These are phyloP conservation scores for Aristolochia contorta DNA, from an alignment of 164 flowering plant species.

Conservation along the genomic window DNA sequence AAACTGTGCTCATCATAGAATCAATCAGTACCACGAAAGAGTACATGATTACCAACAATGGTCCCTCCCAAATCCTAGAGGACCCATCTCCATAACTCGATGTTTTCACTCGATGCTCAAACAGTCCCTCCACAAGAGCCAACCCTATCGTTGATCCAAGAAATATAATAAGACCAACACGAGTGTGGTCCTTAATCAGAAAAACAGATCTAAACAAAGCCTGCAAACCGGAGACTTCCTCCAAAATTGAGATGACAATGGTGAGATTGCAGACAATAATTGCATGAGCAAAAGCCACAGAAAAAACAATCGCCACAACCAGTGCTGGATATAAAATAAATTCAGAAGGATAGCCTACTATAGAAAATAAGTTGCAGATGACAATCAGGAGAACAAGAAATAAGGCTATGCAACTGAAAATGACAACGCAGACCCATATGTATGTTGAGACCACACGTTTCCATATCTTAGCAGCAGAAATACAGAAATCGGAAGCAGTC, in stretches of 20 bases:
- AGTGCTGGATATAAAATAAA: constrained; percentile 55
- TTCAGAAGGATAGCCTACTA: constrained; percentile 39
- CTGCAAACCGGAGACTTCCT: constrained; percentile 77
- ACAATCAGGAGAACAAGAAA: constrained; percentile 54
- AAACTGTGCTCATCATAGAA: constrained; percentile 93
- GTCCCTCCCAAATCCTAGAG: constrained; percentile 97
- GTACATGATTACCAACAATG: constrained; percentile 88
- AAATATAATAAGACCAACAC: constrained; percentile 83
- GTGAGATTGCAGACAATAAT: constrained; percentile 70
- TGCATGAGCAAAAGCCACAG: constrained; percentile 67
- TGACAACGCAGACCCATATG: constrained; percentile 52
- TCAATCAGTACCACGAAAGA: constrained; percentile 87
- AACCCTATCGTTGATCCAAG: constrained; percentile 85
- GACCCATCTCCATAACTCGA: constrained; percentile 98
- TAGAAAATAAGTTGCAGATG: constrained; percentile 43
- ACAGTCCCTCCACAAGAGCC: constrained; percentile 88
- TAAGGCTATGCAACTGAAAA: constrained; percentile 45
- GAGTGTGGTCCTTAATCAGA: constrained; percentile 80
- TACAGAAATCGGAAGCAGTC: constrained; percentile 39
- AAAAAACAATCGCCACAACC: constrained; percentile 49
- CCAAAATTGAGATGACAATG: constrained; percentile 71
- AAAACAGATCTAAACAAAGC: constrained; percentile 65
- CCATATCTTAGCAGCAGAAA: constrained; percentile 50
- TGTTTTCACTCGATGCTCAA: constrained; percentile 94
- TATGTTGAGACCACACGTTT: constrained; percentile 57